Evolutionary conservation across 305 asterid species (phyloP), one percentile per base, ranked within the genome.

Genomic region (Rubia balearica): DNA sequence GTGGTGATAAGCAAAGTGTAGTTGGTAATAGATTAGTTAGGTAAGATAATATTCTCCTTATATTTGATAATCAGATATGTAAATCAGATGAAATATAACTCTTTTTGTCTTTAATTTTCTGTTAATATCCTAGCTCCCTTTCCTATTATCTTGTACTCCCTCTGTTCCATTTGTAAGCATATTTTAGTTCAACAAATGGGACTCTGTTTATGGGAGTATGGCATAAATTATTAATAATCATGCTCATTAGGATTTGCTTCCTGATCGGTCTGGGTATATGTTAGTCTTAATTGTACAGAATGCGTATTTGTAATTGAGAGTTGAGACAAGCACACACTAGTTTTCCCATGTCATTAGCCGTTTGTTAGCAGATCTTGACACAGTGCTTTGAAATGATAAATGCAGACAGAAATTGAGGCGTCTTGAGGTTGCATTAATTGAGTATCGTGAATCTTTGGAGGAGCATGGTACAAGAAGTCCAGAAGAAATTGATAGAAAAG

Each of bases 381-480:
- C 69, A 73, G 68, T 77, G 76, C 68, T 73, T 68, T 56, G 72
- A 66, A 76, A 45, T 71, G 65, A 40, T 62, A 55, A 57, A 64
- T 67, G 72, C 88, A 92, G 98, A 75, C 96, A 85, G 80, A 92
- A 86, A 80, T 65, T 90, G 83, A 90, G 98, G 85, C 92, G 83
- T 17, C 80, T 90, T 70, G 98, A 92, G 81, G 97, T 90, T 71
- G 91, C 88, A 61, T 74, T 92, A 77, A 90, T 92, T 79, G 96
- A 90, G 77, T 92, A 90, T 76, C 94, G 94, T 17, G 98, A 92
- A 85, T 86, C 90, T 77, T 96, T 92, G 76, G 98, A 89, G 83
- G 97, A 92, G 68, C 84, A 83, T 70, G 97, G 97, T 67, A 71
- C 84, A 69, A 84, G 74, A 73, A 77, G 68, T 74, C 51, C 79